Conservation (phyloP, 108 stramenopile species). For the Nitzschia inconspicua region DNA sequence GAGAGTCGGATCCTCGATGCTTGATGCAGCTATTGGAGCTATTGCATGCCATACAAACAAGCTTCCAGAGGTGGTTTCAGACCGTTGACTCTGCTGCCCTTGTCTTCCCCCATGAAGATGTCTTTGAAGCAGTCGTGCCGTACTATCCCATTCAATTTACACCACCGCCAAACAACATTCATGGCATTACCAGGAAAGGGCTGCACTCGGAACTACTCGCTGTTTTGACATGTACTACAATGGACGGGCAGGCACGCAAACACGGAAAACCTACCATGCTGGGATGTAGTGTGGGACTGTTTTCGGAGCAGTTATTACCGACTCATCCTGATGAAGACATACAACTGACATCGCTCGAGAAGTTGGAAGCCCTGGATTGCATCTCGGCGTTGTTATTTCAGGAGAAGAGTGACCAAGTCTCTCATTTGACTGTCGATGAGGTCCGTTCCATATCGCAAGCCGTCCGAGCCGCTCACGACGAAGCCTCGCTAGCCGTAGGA, state of each 20-base stretch:
- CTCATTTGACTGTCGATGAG: conserved; percentile 5
- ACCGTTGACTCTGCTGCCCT: not conserved
- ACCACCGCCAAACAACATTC: conserved; percentile 79
- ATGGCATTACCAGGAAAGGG: conserved; percentile 70
- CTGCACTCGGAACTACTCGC: conserved; percentile 58
- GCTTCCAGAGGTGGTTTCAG: conserved; percentile 18
- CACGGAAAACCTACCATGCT: conserved; percentile 53
- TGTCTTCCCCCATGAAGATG: conserved; percentile 54
- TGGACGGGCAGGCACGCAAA: conserved; percentile 13
- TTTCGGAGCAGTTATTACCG: conserved; percentile 70
- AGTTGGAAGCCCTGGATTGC: conserved; percentile 62
- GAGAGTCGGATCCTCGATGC: conserved; percentile 89
- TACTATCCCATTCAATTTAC: conserved; percentile 87
- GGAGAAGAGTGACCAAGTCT: conserved; percentile 15
- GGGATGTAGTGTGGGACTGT: conserved; percentile 47
- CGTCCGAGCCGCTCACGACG: conserved; percentile 32
- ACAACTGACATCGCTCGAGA: conserved; percentile 40
- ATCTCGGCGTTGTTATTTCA: conserved; percentile 49
- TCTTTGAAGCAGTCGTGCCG: conserved; percentile 83
- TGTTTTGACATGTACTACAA: conserved; percentile 52
- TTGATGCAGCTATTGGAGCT: conserved; percentile 67
- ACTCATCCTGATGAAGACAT: conserved; percentile 39
- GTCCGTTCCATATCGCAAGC: conserved; percentile 14
- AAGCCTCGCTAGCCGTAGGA: conserved; percentile 34
- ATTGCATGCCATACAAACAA: conserved; percentile 50